These are phyloP conservation scores for Yarrowia bubula DNA, from an alignment of 805 yeast genomes.

Conservation along the genomic window DNA sequence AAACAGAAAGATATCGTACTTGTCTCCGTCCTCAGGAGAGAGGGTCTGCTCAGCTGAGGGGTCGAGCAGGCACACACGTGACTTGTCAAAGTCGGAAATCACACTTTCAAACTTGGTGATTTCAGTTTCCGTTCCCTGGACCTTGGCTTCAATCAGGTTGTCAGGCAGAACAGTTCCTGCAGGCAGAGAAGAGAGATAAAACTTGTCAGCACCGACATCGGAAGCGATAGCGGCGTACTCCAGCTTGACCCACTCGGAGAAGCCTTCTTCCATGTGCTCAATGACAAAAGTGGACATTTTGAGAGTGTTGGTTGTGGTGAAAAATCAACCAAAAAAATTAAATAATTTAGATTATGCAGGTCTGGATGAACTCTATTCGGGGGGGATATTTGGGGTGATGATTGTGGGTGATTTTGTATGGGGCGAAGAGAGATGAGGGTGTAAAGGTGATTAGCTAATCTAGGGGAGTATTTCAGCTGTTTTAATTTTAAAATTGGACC, in stretches of 20 bases:
- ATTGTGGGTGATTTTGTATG: too few species aligned
- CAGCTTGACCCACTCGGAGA: conserved; percentile 91
- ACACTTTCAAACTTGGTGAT: conserved; percentile 42
- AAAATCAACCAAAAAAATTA: not conserved
- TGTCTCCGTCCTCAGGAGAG: conserved; percentile 60
- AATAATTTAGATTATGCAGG: not conserved
- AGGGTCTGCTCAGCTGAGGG: conserved; percentile 80
- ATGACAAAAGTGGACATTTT: conserved; percentile 56
- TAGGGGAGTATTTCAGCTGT: too few species aligned
- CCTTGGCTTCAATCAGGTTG: conserved; percentile 55
- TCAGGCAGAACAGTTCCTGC: conserved; percentile 65
- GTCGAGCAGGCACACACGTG: conserved; percentile 77
- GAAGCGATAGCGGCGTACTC: conserved; percentile 80
- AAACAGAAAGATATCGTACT: conserved; percentile 85
- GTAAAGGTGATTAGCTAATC: too few species aligned
- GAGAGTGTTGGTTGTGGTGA: not conserved
- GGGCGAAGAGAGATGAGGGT: too few species aligned
- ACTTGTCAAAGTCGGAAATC: conserved; percentile 42
- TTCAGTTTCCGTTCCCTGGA: conserved; percentile 81
- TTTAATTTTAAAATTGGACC: too few species aligned
- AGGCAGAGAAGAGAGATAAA: conserved; percentile 76
- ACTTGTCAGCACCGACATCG: conserved; percentile 77
- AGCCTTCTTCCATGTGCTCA: conserved; percentile 97
- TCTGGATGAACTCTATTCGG: not conserved
- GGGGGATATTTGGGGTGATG: not conserved